phyloP scores from a whole-genome alignment of 176 grass and related monocot genomes.

The Zoysia japonica region DNA sequence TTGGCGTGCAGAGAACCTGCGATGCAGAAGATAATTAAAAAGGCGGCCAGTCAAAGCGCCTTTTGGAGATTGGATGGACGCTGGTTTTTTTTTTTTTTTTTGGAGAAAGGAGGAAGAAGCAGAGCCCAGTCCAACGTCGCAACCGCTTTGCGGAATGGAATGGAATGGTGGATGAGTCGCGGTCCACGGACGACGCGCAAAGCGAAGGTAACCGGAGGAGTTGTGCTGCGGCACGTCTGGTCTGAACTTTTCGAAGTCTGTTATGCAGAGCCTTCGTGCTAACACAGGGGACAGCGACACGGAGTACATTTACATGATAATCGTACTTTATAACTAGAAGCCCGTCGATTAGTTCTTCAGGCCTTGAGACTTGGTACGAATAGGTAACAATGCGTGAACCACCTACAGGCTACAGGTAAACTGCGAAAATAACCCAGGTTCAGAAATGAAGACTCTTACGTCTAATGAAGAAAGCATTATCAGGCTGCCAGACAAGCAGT shows the following conservation, averaged over 20 bases:
- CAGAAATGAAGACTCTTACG: neutral
- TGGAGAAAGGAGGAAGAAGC: neutral
- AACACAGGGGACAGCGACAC: neutral
- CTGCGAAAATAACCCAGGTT: neutral
- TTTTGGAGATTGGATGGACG: slow-evolving; percentile 3
- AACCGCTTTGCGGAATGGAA: slow-evolving; percentile 23
- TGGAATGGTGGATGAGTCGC: neutral
- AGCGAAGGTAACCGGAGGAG: neutral
- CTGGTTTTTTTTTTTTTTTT: neutral
- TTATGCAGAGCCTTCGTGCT: neutral
- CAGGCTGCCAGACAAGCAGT: neutral
- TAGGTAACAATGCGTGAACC: neutral
- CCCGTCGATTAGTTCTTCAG: neutral
- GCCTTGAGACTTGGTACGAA: neutral
- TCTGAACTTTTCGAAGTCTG: neutral
- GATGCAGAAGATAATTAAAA: neutral
- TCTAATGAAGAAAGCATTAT: neutral
- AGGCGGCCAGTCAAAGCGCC: slow-evolving; percentile 12
- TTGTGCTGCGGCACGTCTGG: neutral
- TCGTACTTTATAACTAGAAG: neutral
- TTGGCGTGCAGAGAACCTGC: neutral
- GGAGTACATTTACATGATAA: neutral
- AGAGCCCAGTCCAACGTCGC: slow-evolving; percentile 35
- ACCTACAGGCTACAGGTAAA: neutral
- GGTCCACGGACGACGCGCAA: neutral